Evolutionary conservation across 2,329 filamentous ascomycete genomes (phyloP).

Genomic region (Hypoxylon sp.): DNA sequence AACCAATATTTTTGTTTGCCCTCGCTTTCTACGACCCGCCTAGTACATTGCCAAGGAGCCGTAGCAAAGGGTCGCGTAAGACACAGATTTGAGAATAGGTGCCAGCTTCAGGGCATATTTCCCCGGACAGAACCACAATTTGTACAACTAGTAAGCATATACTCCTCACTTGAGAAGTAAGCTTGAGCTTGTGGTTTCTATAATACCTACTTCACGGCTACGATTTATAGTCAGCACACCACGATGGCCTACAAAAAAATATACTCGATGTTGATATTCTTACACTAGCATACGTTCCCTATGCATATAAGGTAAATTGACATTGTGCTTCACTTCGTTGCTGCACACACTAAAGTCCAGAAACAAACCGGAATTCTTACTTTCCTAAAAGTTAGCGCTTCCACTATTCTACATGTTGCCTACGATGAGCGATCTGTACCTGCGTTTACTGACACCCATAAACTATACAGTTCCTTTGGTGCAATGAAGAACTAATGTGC

Average conservation of each 20-base stretch:
- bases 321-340: background rate
- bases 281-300: background rate
- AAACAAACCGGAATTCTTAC: too few relatives aligned
- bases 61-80: constrained; percentile 17
- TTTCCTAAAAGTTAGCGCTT: too few relatives aligned
- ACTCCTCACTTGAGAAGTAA: background rate
- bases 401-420: background rate
- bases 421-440: background rate
- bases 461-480: background rate
- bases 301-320: background rate
- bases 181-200: background rate
- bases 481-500: background rate
- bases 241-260: background rate
- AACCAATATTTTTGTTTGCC: constrained; percentile 30
- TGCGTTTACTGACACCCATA: background rate
- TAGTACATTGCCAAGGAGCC: constrained; percentile 14
- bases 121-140: background rate
- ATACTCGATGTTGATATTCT: background rate
- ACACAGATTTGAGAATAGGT: constrained; percentile 1
- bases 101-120: constrained; percentile 1
- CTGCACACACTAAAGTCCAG: background rate
- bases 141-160: background rate
- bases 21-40: constrained; percentile 38
- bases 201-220: background rate
- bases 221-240: background rate